Evolutionary conservation across 2,329 filamentous ascomycete species (phyloP), one percentile per base, ranked within the genome.

Genomic region (Fusarium camptoceras): DNA sequence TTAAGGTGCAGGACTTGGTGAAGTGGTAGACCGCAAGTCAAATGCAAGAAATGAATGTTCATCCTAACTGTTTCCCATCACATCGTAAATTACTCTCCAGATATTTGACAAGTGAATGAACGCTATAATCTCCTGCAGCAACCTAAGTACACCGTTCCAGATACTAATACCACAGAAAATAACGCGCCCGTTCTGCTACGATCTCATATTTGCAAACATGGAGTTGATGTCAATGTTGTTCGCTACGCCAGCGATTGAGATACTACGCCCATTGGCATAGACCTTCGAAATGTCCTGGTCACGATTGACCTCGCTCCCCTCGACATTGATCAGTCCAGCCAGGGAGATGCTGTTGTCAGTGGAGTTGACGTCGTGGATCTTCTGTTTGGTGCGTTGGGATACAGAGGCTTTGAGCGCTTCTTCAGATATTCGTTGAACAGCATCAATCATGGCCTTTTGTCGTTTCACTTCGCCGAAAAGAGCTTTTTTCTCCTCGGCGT

Each of bases 1-100:
- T 74, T 6, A 74, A 73, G 49, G 70, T 74, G 9, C 72, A 74
- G 18, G 70, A 74, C 0, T 53, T 74, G 47, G 67, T 74, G 0
- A 59, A 55, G 12, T 73, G 71, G 71, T 73, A 59, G 43, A 11
- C 22, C 4, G 10, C 10, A 27, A 11, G 10, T 27, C 10, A 27
- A 27, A 11, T 27, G 27, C 10, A 27, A 11, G 10, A 27, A 27
- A 27, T 11, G 3, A 27, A 27, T 3, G 10, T 4, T 27, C 11
- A 4, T 27, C 10, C 10, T 27, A 27, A 27, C n/a, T n/a, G n/a
- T n/a, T n/a, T n/a, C n/a, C n/a, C n/a, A n/a, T n/a, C n/a, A n/a
- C n/a, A n/a, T n/a, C n/a, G n/a, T n/a, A n/a, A n/a, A n/a, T n/a
- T n/a, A n/a, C n/a, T n/a, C n/a, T n/a, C n/a, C n/a, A n/a, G n/a